Base-by-base conservation (phyloP, 2,329 filamentous ascomycete genomes). In the Fusarium multiceps region DNA sequence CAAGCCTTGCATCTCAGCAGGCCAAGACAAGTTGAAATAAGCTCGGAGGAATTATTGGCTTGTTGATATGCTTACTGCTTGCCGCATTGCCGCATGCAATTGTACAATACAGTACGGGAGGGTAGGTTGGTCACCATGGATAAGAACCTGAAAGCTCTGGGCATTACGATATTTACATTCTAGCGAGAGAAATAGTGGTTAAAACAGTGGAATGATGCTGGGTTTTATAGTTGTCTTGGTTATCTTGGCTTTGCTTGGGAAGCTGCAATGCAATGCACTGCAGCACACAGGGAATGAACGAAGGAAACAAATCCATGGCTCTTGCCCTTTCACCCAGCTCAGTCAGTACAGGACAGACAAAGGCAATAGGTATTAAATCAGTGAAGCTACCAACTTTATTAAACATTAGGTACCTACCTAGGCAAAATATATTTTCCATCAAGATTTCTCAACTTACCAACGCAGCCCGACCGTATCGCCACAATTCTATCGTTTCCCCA, bases 31-130 rank as follows among this genome's bases (percentile, higher is more conserved):
- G 57, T 40, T 28, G 54, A 68, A 70, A 71, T 70, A 70, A 70
- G 67, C 63, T 64, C 56, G 27, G 43, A 41, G 27, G 45, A 51
- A 55, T 69, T 30, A 66, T 59, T 67, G 62, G 66, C 54, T 53
- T 59, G 16, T 25, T 59, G 45, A 59, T 57, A 68, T 70, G 67
- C 67, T 71, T 70, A 64, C 66, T 67, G 55, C 49, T 65, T 68
- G 55, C 63, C 63, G 63, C 51, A 65, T 65, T 69, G 60, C 60
- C 59, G 61, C 65, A 68, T 66, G 56, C 49, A 64, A 63, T 43
- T 63, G 55, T 48, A 69, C 66, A 56, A 60, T 56, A 51, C 48
- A 30, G 50, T 20, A 55, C 50, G 43, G 48, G 34, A 47, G n/a
- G 32, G n/a, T 37, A 21, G 48, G 65, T 41, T 51, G 49, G 32